Evolutionary conservation across 306 rosid genomes (phyloP).

Genomic region (Comarum palustre): DNA sequence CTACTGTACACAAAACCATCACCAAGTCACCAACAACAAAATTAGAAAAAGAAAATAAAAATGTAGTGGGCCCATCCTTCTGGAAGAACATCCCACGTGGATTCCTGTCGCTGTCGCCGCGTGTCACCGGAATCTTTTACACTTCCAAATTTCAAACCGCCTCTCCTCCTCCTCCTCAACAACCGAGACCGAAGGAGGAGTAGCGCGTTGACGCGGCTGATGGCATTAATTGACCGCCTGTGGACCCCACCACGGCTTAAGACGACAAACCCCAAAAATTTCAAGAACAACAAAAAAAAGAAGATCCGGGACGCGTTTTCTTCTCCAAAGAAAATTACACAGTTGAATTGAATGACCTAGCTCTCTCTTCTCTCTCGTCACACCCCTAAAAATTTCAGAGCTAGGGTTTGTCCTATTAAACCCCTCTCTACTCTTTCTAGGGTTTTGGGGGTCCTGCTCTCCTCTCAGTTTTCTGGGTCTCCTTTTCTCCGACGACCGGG

Average conservation of each 20-base stretch:
- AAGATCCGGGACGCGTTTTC: constrained; percentile 77
- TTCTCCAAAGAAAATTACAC: constrained; percentile 28
- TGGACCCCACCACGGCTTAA: constrained; percentile 34
- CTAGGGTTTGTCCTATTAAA: constrained; percentile 56
- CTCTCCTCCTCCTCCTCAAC: constrained; percentile 12
- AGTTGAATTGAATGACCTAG: constrained; percentile 39
- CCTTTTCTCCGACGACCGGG: constrained; percentile 22
- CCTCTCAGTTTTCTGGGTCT: background rate
- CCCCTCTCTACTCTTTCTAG: constrained; percentile 33
- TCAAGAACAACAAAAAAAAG: background rate
- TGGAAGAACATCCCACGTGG: constrained; percentile 40
- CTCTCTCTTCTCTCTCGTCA: background rate
- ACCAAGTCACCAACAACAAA: background rate
- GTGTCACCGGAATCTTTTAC: constrained; percentile 35
- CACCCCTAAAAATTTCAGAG: constrained; percentile 38
- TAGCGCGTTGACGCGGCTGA: constrained; percentile 26
- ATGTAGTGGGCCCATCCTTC: constrained; percentile 24
- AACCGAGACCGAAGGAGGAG: background rate
- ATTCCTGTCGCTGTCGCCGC: background rate
- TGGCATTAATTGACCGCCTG: constrained; percentile 39
- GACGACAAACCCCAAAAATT: constrained; percentile 19
- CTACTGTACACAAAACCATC: background rate
- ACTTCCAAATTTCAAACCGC: background rate
- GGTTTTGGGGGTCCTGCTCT: constrained; percentile 26
- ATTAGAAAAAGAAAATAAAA: background rate